phyloP scores from a whole-genome alignment of 768 basidiomycete genomes.

The Gymnopilus junonius region DNA sequence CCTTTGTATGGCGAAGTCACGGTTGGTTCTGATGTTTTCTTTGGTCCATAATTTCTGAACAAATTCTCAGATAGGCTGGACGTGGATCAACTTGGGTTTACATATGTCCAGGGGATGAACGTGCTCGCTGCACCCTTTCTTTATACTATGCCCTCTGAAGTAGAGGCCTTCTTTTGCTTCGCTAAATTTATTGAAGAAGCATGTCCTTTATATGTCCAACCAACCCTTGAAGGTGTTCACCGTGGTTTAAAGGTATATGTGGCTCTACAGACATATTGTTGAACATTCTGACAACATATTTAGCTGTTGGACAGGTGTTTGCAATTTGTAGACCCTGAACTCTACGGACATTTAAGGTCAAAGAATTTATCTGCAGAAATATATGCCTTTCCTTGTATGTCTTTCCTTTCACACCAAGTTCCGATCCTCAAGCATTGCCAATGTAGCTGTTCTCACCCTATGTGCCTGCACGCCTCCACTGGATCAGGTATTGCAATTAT shows the following conservation, averaged over 20 bases:
- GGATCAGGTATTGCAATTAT: slow-evolving; percentile 91
- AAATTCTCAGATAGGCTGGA: slow-evolving; percentile 68
- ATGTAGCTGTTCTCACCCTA: slow-evolving; percentile 84
- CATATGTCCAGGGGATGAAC: slow-evolving; percentile 99
- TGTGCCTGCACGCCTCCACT: slow-evolving; percentile 98
- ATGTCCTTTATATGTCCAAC: slow-evolving; percentile 97
- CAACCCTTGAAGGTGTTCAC: slow-evolving; percentile 95
- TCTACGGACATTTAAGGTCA: slow-evolving; percentile 79
- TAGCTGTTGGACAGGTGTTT: slow-evolving; percentile 94
- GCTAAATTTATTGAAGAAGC: slow-evolving; percentile 93
- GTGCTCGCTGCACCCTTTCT: slow-evolving; percentile 97
- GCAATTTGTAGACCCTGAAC: slow-evolving; percentile 86
- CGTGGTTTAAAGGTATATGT: slow-evolving; percentile 84
- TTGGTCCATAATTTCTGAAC: background rate
- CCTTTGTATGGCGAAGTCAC: slow-evolving; percentile 95
- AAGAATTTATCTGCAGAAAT: slow-evolving; percentile 96
- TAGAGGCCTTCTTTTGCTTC: slow-evolving; percentile 99
- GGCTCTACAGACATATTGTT: background rate
- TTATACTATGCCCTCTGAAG: slow-evolving; percentile 95
- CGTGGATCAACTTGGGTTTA: slow-evolving; percentile 81
- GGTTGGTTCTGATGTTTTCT: slow-evolving; percentile 46
- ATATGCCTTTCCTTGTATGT: slow-evolving; percentile 94
- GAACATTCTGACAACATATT: background rate
- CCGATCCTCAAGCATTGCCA: background rate
- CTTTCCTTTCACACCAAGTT: background rate